These are phyloP conservation scores for Mycena amicta DNA, from an alignment of 768 basidiomycete genomes.

Conservation along the genomic window DNA sequence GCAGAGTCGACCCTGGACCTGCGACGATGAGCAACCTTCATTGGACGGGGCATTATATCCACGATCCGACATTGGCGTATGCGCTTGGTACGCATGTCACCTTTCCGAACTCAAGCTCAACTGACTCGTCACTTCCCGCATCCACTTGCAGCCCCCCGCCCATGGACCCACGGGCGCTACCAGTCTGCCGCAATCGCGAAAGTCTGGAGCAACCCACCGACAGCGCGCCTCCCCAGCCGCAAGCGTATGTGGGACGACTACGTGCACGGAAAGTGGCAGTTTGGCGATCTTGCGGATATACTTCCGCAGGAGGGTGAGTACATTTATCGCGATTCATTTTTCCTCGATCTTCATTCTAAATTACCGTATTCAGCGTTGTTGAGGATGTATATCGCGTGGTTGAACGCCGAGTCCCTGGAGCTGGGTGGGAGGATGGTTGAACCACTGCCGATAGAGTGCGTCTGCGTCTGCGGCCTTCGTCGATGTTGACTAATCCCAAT, in stretches of 20 bases:
- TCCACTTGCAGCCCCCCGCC: not conserved
- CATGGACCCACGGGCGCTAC: not conserved
- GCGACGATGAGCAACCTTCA: slow-evolving; percentile 12
- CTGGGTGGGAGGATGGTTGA: slow-evolving; percentile 6
- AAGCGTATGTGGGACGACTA: slow-evolving; percentile 11
- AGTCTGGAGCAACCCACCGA: not conserved
- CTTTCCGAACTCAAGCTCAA: too few species aligned
- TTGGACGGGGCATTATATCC: slow-evolving; percentile 33
- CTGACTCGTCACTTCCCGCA: too few species aligned
- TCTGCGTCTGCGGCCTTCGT: not conserved
- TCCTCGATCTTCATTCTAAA: too few species aligned
- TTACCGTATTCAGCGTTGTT: slow-evolving; percentile 1
- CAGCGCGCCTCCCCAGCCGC: slow-evolving; percentile 8
- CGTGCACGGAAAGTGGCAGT: not conserved
- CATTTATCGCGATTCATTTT: not conserved
- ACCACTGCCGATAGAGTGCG: slow-evolving; percentile 6
- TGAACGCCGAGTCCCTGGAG: slow-evolving; percentile 7
- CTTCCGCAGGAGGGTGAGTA: slow-evolving; percentile 1
- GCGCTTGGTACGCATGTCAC: slow-evolving; percentile 1
- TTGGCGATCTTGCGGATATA: not conserved
- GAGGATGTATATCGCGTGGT: slow-evolving; percentile 7
- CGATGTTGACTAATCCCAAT: not conserved
- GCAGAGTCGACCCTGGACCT: slow-evolving; percentile 11
- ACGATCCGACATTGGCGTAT: slow-evolving; percentile 36
- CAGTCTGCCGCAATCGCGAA: not conserved